These are phyloP conservation scores for Yarrowia bubula DNA, from an alignment of 805 yeast genomes.

Conservation along the genomic window DNA sequence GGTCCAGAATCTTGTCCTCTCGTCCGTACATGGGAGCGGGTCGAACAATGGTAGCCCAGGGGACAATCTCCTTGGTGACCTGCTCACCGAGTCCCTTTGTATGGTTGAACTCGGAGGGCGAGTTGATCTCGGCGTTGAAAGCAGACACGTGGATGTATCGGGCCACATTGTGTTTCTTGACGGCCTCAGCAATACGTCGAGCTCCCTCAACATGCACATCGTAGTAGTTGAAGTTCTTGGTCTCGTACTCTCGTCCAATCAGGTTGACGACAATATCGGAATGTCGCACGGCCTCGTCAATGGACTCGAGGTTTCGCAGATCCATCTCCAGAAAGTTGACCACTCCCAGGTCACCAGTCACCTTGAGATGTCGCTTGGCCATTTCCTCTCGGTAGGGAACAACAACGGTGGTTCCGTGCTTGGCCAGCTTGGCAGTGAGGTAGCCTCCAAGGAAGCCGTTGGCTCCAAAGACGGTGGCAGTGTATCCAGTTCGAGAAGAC, in stretches of 20 bases:
- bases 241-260: slow-evolving; percentile 70
- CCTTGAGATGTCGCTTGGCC: slow-evolving; percentile 73
- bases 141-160: slow-evolving; percentile 77
- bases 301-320: slow-evolving; percentile 69
- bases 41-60: slow-evolving; percentile 79
- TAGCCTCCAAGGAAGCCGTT: slow-evolving; percentile 76
- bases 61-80: slow-evolving; percentile 62
- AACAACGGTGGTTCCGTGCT: slow-evolving; percentile 74
- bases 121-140: slow-evolving; percentile 67
- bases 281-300: slow-evolving; percentile 73
- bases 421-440: slow-evolving; percentile 67
- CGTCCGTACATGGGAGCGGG: slow-evolving; percentile 79
- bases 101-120: slow-evolving; percentile 68
- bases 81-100: slow-evolving; percentile 79
- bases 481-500: slow-evolving; percentile 81
- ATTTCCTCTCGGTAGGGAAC: slow-evolving; percentile 81
- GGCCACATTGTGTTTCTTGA: slow-evolving; percentile 66
- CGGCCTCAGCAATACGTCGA: slow-evolving; percentile 71
- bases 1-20: slow-evolving; percentile 67
- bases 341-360: slow-evolving; percentile 83
- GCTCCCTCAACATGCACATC: slow-evolving; percentile 81
- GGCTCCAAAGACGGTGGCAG: slow-evolving; percentile 85
- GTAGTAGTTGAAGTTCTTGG: slow-evolving; percentile 78
- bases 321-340: slow-evolving; percentile 82
- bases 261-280: slow-evolving; percentile 81